Percentiles rank a stretch among this genome's conserved stretches.
These are phyloP conservation scores for Gaultheria prostrata DNA, from an alignment of 148 eudicot genomes.

Conservation along the genomic window DNA sequence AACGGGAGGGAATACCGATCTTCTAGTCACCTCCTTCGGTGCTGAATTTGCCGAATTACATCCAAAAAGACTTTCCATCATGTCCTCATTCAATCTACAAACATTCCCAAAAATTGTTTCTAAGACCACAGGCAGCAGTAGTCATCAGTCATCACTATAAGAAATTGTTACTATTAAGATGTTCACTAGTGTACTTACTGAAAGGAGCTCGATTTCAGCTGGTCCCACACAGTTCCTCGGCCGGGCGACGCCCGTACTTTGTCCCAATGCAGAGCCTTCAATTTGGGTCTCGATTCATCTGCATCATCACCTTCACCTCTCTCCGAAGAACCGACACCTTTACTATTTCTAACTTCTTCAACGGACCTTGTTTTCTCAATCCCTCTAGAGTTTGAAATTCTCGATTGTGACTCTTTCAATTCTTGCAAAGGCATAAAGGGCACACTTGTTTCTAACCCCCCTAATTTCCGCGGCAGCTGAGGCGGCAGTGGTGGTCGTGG, in stretches of 20 bases:
- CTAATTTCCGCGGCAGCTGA: constrained; percentile 30
- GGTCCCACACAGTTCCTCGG: constrained; percentile 91
- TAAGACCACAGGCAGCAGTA: constrained; percentile 2
- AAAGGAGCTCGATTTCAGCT: constrained; percentile 86
- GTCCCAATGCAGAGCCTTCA: constrained; percentile 96
- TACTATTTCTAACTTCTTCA: constrained; percentile 33
- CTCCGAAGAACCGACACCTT: constrained; percentile 37
- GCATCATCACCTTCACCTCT: constrained; percentile 53
- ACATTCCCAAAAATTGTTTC: constrained; percentile 12
- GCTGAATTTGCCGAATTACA: constrained; percentile 40
- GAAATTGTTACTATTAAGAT: not conserved
- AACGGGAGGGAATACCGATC: constrained; percentile 44
- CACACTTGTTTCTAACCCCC: constrained; percentile 19
- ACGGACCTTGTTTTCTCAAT: constrained; percentile 30
- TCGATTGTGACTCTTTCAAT: constrained; percentile 23
- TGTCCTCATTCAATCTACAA: constrained; percentile 66
- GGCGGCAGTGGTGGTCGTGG: constrained; percentile 47
- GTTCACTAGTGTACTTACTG: constrained; percentile 49
- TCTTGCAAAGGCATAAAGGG: constrained; percentile 28
- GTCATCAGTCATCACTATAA: not conserved
- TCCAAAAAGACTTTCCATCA: constrained; percentile 63
- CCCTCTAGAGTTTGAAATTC: constrained; percentile 25
- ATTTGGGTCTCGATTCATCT: constrained; percentile 60
- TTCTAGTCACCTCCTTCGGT: constrained; percentile 40
- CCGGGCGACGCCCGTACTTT: constrained; percentile 87